phyloP scores from a whole-genome alignment of 2,329 filamentous ascomycete species.

The Microdochium nivale region DNA sequence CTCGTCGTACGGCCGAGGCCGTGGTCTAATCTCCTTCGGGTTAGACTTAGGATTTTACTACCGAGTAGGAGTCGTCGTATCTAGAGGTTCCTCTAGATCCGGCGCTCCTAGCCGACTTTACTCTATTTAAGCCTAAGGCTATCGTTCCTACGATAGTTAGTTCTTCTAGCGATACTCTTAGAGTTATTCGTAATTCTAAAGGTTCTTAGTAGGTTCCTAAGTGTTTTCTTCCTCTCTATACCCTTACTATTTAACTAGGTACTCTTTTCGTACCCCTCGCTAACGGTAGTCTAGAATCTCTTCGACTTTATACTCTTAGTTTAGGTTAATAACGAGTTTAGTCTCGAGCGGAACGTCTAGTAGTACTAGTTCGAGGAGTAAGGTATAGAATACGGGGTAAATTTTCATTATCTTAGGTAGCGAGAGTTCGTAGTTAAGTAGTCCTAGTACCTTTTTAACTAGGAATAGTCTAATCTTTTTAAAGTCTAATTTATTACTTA shows the following conservation, averaged over 20 bases:
- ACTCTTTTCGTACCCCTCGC: not conserved
- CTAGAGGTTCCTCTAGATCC: not conserved
- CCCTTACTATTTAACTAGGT: not conserved
- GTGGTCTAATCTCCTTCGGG: not conserved
- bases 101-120: not conserved
- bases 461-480: slow-evolving; percentile 1
- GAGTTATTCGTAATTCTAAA: not conserved
- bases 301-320: not conserved
- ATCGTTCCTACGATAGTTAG: not conserved
- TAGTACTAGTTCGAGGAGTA: slow-evolving; percentile 1
- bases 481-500: slow-evolving; percentile 1
- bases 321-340: not conserved
- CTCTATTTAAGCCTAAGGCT: not conserved
- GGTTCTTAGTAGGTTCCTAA: not conserved
- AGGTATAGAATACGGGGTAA: slow-evolving; percentile 3
- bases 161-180: not conserved
- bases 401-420: not conserved
- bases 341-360: not conserved
- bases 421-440: slow-evolving; percentile 2
- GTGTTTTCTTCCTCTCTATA: not conserved
- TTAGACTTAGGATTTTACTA: not conserved
- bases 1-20: not conserved
- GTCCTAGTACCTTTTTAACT: slow-evolving; percentile 1
- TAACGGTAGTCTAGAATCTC: not conserved
- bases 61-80: not conserved